Evolutionary conservation across 1,139 yeast genomes (phyloP).

Genomic region (Saccharomyces hybrid): DNA sequence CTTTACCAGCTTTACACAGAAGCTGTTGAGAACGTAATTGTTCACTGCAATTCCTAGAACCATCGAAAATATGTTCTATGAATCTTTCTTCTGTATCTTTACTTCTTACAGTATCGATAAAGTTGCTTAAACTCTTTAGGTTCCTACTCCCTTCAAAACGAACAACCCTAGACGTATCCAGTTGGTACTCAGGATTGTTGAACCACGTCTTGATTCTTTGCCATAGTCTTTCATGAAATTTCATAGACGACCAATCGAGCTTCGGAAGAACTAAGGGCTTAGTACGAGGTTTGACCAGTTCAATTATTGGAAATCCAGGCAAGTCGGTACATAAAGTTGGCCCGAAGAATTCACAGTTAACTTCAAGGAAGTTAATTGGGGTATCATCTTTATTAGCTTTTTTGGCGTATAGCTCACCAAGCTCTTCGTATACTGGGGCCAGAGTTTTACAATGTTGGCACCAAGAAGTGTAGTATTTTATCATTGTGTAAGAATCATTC

Average conservation of each 20-base stretch:
- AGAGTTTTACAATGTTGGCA: conserved; percentile 69
- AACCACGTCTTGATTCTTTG: conserved; percentile 6
- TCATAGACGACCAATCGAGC: conserved; percentile 2
- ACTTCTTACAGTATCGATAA: conserved; percentile 14
- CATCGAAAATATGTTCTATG: conserved; percentile 5
- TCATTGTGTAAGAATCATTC: conserved; percentile 23
- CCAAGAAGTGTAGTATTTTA: conserved; percentile 51
- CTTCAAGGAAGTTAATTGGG: conserved; percentile 24
- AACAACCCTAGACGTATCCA: conserved; percentile 18
- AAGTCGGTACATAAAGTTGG: conserved; percentile 23
- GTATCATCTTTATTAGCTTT: conserved; percentile 6
- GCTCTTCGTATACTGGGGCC: conserved; percentile 43
- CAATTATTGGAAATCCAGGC: conserved; percentile 31
- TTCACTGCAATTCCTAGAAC: conserved; percentile 7
- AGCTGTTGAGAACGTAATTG: conserved; percentile 1
- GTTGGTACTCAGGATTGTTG: conserved; percentile 14
- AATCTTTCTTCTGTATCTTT: conserved; percentile 1
- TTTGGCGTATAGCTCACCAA: conserved; percentile 13
- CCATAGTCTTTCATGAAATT: conserved; percentile 8
- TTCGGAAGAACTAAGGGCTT: conserved; percentile 2
- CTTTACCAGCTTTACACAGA: conserved; percentile 14
- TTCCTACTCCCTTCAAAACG: conserved; percentile 24
- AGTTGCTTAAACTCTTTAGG: conserved; percentile 14
- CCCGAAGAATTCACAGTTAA: conserved; percentile 30
- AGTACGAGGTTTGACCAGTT: conserved; percentile 21